Evolutionary conservation across 2,329 filamentous ascomycete genomes (phyloP), one percentile per base, ranked within the genome.

Genomic region (Pseudopithomyces chartarum): DNA sequence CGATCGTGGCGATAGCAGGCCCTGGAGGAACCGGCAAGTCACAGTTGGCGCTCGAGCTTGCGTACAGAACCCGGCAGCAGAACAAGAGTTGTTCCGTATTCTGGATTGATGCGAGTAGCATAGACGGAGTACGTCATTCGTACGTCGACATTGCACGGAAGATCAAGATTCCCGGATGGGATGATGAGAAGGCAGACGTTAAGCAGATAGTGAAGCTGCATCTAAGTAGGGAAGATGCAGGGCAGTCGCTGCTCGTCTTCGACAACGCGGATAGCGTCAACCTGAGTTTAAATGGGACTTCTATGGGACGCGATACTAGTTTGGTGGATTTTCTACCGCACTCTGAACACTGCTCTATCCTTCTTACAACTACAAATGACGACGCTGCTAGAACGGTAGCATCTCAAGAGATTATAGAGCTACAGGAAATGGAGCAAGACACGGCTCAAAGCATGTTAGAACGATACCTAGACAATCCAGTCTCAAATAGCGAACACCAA

Each of bases 21-120:
- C 43, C 43, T 32, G 23, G 15, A 6, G 43, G 43, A 32, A 45
- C 17, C 29, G 43, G 43, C 43, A 45, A 45, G 15, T 45, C 43
- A 32, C 23, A 45, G 43, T 23, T 45, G 7, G 43, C 43, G 23
- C 43, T 45, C 43, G 26, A 45, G 43, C 2, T 32, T 45, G 43
- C 43, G 15, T n/a, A 45, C 26, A 45, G 22, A 45, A 45, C 26
- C 29, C 29, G 23, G 23, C 26, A 45, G 23, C 12, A 20, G 7
- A 45, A 32, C 43, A 45, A 32, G 6, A 17, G 17, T 23, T 32
- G 43, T 13, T 45, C 43, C 22, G 23, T 45, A 15, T 76, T 83
- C 57, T 83, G 77, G 80, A 68, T 82, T 4, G 72, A 77, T 5
- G 78, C 75, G 6, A 66, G 71, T 22, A 78, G 74, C 55, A 56